Base-by-base conservation (phyloP, 106 monocot species). In the Ottelia alismoides region DNA sequence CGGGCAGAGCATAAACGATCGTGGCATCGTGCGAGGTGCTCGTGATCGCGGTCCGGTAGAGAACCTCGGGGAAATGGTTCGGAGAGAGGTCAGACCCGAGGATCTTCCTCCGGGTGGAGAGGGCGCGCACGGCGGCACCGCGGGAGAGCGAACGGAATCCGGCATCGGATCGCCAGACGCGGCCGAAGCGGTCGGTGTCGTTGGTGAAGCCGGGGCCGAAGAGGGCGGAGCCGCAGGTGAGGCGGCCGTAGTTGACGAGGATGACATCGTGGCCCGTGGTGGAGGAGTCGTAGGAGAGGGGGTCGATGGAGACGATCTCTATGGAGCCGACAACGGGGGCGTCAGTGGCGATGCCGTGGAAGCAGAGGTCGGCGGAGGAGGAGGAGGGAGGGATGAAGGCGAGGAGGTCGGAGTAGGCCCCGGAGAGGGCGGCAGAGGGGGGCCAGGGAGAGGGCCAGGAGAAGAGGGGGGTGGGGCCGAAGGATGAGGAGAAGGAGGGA, bases 371-470 rank as follows among this genome's bases (percentile, higher is more conserved):
- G 28, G 74, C 73, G 17, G 22, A n/a, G n/a, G n/a, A n/a, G n/a
- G n/a, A n/a, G n/a, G n/a, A n/a, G n/a, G n/a, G n/a, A n/a, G n/a
- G n/a, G 50, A 74, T 66, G 2, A 51, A 44, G 18, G 65, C 60
- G 52, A 85, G 57, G 21, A 96, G 71, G 48, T 96, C 94, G 22
- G 94, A 73, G 69, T 96, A 96, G 3, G 94, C 94, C 19, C 94
- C 94, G 48, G 71, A 52, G 20, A 73, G 63, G 25, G 70, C 54
- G 28, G 75, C 70, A 22, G 58, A 29, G 28, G 76, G 78, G 23
- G 88, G 88, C 94, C 94, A 96, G 26, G 84, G 94, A 19, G 78
- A 72, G n/a, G 71, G 74, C 84, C 81, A 96, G 65, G 64, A 61
- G 76, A 85, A 88, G 45, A 81, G 81, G 49, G 82, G 62, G 20